Base-by-base conservation (phyloP, 2,329 filamentous ascomycete genomes). In the Xylaria hypoxylon region DNA sequence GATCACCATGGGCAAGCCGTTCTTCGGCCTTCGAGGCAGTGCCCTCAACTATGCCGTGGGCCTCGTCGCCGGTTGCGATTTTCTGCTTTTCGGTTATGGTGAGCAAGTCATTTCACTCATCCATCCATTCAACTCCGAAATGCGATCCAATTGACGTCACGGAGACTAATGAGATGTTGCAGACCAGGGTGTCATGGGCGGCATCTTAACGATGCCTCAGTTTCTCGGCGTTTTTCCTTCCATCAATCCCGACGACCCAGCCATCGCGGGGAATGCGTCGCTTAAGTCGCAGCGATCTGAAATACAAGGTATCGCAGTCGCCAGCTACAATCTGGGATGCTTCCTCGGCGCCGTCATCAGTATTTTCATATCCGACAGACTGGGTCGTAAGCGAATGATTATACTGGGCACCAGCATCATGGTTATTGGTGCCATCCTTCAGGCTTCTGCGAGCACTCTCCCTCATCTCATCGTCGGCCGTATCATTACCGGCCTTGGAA, bases 171-270 rank as follows among this genome's bases (percentile, higher is more conserved):
- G 33, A 17, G 35, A 35, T 13, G 11, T 33, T 19, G 17, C 19
- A 89, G 91, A 93, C 77, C 90, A 92, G 78, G 89, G 91, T 75
- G 90, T 93, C 10, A 93, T 92, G 84, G 91, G 90, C 51, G 89
- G 89, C 63, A 88, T 95, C 69, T 81, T 95, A 63, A 92, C 90
- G 2, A 85, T 94, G 73, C 79, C 84, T 22, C 83, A 84, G 10
- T 92, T 92, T 72, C 80, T 88, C 2, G 72, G 77, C 2, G 78
- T 80, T 17, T 89, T 89, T 69, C 87, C 86, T 0, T 74, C 80
- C 42, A 86, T 87, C 68, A 84, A 88, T 73, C 82, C 85, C 4
- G 75, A 80, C 13, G 75, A 78, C 26, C 73, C 75, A 0, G 65
- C 70, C 40, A 76, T 77, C 44, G 67, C 68, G 8, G 74, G 79